A percentile compares a stretch with the other conserved stretches of the same genome.
phyloP scores from a whole-genome alignment of 176 grass and related monocot species.

The Carex cristatella region DNA sequence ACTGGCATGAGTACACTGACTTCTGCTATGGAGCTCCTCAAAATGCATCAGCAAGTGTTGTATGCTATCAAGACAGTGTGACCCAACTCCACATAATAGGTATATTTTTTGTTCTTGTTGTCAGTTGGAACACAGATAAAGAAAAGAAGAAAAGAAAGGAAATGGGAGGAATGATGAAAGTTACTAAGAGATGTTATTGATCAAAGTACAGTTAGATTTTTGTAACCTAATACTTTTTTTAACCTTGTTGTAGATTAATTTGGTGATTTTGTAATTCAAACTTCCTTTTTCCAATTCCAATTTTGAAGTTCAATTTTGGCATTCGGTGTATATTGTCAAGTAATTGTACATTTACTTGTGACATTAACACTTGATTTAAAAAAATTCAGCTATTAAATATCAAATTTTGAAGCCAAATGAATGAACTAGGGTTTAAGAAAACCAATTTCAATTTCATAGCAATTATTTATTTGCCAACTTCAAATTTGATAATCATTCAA shows the following conservation, averaged over 20 bases:
- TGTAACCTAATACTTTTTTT: neutral
- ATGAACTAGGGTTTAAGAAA: neutral
- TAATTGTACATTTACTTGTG: neutral
- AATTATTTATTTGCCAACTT: neutral
- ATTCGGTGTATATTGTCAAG: neutral
- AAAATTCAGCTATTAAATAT: neutral
- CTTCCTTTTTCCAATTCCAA: neutral
- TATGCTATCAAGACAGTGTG: conserved; percentile 91
- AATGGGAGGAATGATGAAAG: neutral
- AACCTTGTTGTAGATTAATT: neutral
- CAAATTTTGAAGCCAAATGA: neutral
- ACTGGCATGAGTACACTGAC: conserved; percentile 65
- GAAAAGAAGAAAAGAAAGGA: neutral
- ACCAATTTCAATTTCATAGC: neutral
- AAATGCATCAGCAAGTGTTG: conserved; percentile 51
- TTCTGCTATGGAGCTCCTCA: conserved; percentile 69
- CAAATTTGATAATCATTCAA: neutral
- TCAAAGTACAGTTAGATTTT: neutral
- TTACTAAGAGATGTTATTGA: neutral
- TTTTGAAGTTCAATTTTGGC: neutral
- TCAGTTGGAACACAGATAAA: neutral
- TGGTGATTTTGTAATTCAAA: neutral
- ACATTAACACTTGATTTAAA: neutral
- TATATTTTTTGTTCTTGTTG: neutral
- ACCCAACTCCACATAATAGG: conserved; percentile 88